Evolutionary conservation across 495 filamentous ascomycete species (phyloP).

Genomic region (Lentithecium fluviatile): DNA sequence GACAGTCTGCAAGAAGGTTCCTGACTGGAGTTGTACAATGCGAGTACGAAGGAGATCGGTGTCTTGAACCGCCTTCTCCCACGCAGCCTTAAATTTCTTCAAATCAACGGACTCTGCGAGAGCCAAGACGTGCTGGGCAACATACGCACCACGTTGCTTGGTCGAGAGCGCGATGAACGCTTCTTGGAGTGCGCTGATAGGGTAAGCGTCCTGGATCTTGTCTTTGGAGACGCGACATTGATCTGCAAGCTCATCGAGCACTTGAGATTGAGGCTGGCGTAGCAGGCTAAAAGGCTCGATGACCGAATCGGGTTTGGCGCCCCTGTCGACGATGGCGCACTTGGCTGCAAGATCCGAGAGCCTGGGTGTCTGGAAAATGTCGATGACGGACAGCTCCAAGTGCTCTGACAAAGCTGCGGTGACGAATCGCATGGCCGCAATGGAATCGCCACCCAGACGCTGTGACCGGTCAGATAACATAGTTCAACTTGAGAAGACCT

Average conservation of each 20-base stretch:
- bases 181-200: slow-evolving; percentile 56
- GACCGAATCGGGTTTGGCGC: slow-evolving; percentile 1
- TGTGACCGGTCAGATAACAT: background rate
- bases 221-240: slow-evolving; percentile 48
- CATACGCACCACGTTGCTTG: slow-evolving; percentile 46
- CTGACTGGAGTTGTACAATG: slow-evolving; percentile 39
- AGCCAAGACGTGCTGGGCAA: slow-evolving; percentile 45
- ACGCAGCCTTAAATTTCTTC: slow-evolving; percentile 48
- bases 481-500: background rate
- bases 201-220: slow-evolving; percentile 56
- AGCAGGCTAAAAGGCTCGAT: slow-evolving; percentile 53
- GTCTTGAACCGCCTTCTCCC: slow-evolving; percentile 45
- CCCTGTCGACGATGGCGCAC: slow-evolving; percentile 9
- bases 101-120: slow-evolving; percentile 48
- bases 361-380: slow-evolving; percentile 52
- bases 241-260: slow-evolving; percentile 49
- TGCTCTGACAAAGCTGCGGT: slow-evolving; percentile 37
- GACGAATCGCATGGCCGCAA: slow-evolving; percentile 32
- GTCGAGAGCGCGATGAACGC: slow-evolving; percentile 50
- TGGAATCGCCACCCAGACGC: slow-evolving; percentile 29
- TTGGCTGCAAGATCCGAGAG: slow-evolving; percentile 50
- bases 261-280: slow-evolving; percentile 32
- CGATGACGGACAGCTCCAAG: slow-evolving; percentile 50
- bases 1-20: slow-evolving; percentile 31
- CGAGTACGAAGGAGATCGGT: slow-evolving; percentile 47